Evolutionary conservation across 108 stramenopile genomes (phyloP).

Genomic region (Cylindrotheca closterium): DNA sequence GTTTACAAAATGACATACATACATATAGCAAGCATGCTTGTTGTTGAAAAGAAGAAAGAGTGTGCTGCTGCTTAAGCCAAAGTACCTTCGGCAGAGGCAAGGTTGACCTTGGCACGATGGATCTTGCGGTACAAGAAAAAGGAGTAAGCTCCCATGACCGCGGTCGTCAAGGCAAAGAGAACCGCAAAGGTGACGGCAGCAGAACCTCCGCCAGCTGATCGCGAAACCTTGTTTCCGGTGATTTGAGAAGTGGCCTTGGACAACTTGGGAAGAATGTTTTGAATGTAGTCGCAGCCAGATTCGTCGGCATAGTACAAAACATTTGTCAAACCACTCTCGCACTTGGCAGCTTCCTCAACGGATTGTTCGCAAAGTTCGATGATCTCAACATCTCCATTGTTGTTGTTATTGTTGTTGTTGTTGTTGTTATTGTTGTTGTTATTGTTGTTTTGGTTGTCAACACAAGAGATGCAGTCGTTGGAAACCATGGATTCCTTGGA

Average conservation of each 20-base stretch:
- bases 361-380: constrained; percentile 60
- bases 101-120: constrained; percentile 57
- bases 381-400: constrained; percentile 43
- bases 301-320: constrained; percentile 49
- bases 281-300: constrained; percentile 63
- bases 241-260: constrained; percentile 22
- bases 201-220: background rate
- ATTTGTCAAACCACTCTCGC: constrained; percentile 50
- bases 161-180: constrained; percentile 63
- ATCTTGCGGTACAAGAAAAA: constrained; percentile 72
- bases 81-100: constrained; percentile 28
- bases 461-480: constrained; percentile 66
- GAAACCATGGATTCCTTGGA: constrained; percentile 41
- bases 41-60: no score
- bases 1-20: no score
- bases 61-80: constrained; percentile 29
- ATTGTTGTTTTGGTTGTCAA: constrained; percentile 38
- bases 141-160: constrained; percentile 58
- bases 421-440: constrained; percentile 45
- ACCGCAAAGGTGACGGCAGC: constrained; percentile 40
- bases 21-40: background rate
- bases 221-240: background rate
- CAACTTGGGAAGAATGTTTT: constrained; percentile 48
- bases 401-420: constrained; percentile 48
- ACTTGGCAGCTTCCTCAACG: constrained; percentile 71